Base-by-base conservation (phyloP, 2,329 filamentous ascomycete species). In the Ceratocystis papillata region DNA sequence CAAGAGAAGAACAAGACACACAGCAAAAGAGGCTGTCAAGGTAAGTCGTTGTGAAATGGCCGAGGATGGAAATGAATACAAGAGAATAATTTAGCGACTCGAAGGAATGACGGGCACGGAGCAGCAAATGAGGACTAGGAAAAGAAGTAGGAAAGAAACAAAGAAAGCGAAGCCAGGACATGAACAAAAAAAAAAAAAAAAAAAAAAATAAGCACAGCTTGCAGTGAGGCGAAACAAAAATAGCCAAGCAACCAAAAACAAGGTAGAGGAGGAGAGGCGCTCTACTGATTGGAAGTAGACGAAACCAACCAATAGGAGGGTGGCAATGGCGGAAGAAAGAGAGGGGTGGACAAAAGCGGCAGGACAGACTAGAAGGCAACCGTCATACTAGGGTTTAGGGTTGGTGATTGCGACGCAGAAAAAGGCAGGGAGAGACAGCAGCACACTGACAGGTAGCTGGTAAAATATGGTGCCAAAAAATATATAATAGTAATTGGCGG, bases 101-200 rank as follows among this genome's bases (percentile, higher is more conserved):
- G 10, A 59, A 59, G 55, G 55, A 59, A 37, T 59, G 15, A 37
- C 55, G 6, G 55, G 55, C 55, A 59, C 22, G 22, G 30, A 53
- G 48, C 55, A 30, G 25, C 25, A n/a, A 17, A n/a, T 41, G 10
- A 41, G 10, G 37, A 41, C 12, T 15, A 41, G 37, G 37, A 41
- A 15, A 41, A 41, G 37, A 41, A 41, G 37, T 5, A 15, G 37
- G 12, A 41, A 41, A 41, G 12, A 41, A 41, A 41, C 12, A 12
- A 41, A 41, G n/a, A 33, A 5, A 60, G 55, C 33, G 25, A 7
- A 22, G 10, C 12, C 15, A 46, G 22, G 37, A 62, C 30, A 37
- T 12, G 0, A 30, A 37, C 17, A 37, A 30, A 5, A 28, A 45
- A 20, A 37, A 46, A 22, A 37, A 33, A 2, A 28, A 62, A 46